Percentiles rank a stretch among this genome's conserved stretches.
These are phyloP conservation scores for Oryza meyeriana DNA, from an alignment of 176 grass and related monocot species.

Conservation along the genomic window DNA sequence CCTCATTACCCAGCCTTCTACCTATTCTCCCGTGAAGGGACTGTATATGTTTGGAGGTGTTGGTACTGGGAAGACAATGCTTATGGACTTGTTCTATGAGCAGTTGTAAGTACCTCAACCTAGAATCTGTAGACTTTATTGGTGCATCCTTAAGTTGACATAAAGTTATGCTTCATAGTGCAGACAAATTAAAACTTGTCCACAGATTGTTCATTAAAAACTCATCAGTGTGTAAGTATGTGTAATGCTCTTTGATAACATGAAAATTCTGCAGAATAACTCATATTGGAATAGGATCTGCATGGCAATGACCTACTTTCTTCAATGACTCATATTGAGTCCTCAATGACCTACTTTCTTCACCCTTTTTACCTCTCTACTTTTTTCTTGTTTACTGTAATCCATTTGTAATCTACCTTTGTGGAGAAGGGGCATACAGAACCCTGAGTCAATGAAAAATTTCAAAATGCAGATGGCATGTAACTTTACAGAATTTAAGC, in stretches of 20 bases:
- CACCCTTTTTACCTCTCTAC: background rate
- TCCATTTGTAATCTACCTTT: background rate
- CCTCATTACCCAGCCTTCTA: constrained; percentile 61
- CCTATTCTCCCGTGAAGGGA: constrained; percentile 60
- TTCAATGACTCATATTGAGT: background rate
- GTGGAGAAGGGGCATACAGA: background rate
- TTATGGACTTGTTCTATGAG: constrained; percentile 90
- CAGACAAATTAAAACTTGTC: background rate
- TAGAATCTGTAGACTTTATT: background rate
- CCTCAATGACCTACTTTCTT: background rate
- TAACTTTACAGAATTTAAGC: background rate
- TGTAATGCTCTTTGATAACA: background rate
- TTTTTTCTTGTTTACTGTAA: background rate
- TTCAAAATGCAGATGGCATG: background rate
- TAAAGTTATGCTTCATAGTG: background rate
- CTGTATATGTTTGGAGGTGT: constrained; percentile 89
- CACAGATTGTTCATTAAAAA: background rate
- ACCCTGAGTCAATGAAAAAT: background rate
- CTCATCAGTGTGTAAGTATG: background rate
- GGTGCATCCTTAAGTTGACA: background rate
- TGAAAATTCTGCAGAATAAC: background rate
- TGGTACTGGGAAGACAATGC: constrained; percentile 92
- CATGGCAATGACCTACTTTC: background rate
- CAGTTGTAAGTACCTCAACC: constrained; percentile 60
- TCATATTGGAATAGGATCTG: background rate